These are phyloP conservation scores for Penicillium pulvis DNA, from an alignment of 495 filamentous ascomycete genomes.

Conservation along the genomic window DNA sequence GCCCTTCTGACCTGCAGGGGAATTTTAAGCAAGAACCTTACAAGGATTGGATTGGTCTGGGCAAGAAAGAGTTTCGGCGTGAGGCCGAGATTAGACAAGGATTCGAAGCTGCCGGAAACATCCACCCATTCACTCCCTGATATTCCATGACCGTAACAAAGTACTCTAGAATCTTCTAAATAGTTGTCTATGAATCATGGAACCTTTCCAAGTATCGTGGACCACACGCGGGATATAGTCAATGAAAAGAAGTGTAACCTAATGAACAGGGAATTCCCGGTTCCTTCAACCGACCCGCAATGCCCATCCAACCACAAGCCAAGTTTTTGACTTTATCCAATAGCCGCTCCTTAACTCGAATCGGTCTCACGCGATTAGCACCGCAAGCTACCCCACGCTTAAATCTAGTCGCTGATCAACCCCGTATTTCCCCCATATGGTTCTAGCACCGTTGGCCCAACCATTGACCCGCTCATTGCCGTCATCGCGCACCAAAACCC, in stretches of 20 bases:
- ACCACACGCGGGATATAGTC: no score
- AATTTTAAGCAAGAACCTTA: conserved; percentile 8
- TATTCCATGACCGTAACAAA: background rate
- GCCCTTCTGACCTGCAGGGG: conserved; percentile 10
- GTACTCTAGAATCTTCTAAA: no score
- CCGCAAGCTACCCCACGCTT: conserved; percentile 14
- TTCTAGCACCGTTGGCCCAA: background rate
- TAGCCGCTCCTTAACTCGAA: conserved; percentile 14
- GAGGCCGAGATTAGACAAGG: conserved; percentile 10
- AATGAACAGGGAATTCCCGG: background rate
- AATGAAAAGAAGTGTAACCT: background rate
- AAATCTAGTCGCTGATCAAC: conserved; percentile 17
- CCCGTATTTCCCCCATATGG: conserved; percentile 14
- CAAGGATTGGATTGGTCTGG: background rate
- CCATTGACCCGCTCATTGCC: conserved; percentile 14
- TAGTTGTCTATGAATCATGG: no score
- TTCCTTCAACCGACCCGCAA: background rate
- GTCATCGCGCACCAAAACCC: conserved; percentile 11
- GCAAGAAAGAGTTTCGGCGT: conserved; percentile 15
- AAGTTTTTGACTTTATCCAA: conserved; percentile 1
- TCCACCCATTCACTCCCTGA: background rate
- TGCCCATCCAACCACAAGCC: background rate
- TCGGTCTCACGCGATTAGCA: conserved; percentile 12
- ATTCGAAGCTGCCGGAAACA: conserved; percentile 1
- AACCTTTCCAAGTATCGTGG: no score